Percentiles rank a stretch among this genome's conserved stretches.
Evolutionary conservation across 352 stramenopile species (phyloP).

Genomic region (Sclerospora graminicola): DNA sequence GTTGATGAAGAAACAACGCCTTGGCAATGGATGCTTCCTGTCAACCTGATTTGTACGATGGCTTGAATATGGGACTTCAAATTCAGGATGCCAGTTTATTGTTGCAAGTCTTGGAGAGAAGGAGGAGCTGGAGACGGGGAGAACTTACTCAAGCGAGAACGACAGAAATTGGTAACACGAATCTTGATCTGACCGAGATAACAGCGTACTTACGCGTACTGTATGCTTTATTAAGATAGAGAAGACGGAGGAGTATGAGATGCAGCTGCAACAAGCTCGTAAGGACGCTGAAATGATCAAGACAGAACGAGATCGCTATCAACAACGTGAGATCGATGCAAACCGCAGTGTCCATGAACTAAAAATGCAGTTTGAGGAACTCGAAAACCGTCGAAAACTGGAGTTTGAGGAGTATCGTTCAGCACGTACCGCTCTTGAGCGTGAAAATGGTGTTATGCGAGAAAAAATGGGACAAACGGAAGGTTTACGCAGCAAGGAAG

Average conservation of each 20-base stretch:
- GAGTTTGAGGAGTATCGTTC: slow-evolving; percentile 65
- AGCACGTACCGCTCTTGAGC: slow-evolving; percentile 35
- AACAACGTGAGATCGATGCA: slow-evolving; percentile 49
- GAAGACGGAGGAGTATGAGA: slow-evolving; percentile 40
- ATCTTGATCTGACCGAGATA: no score
- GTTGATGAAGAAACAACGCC: slow-evolving; percentile 14
- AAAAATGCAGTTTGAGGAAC: slow-evolving; percentile 57
- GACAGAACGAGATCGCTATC: slow-evolving; percentile 53
- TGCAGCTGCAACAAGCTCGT: slow-evolving; percentile 24
- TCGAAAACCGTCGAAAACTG: slow-evolving; percentile 45
- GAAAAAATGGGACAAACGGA: slow-evolving; percentile 47
- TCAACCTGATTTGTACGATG: slow-evolving; percentile 13
- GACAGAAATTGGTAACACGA: slow-evolving; percentile 31
- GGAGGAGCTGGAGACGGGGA: slow-evolving; percentile 35
- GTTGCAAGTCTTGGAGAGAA: slow-evolving; percentile 62
- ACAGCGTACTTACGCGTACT: not conserved
- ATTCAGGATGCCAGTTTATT: slow-evolving; percentile 37
- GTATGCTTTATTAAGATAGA: no score
- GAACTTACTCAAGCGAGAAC: slow-evolving; percentile 33
- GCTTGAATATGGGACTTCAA: slow-evolving; percentile 8
- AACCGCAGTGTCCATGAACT: slow-evolving; percentile 47
- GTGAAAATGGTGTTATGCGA: slow-evolving; percentile 35
- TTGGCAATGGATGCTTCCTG: slow-evolving; percentile 18
- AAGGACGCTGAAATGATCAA: slow-evolving; percentile 34
- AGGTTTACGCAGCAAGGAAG: slow-evolving; percentile 26